Conservation (phyloP, 2,329 filamentous ascomycete species). For the Aspergillus fumigatiaffinis region DNA sequence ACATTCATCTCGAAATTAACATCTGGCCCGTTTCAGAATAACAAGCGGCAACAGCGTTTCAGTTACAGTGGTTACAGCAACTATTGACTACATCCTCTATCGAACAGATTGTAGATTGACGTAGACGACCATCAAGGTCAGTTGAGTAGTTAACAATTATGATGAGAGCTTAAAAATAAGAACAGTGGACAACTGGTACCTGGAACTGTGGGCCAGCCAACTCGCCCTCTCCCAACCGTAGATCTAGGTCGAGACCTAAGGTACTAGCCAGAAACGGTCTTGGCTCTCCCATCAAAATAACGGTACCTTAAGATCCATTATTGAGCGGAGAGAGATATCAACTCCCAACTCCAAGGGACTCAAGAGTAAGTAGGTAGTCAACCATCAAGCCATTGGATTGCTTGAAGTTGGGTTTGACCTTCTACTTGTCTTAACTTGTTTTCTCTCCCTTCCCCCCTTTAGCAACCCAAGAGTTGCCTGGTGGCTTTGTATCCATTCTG, state of each 20-base stretch:
- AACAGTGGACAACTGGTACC: background rate
- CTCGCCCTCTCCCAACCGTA: background rate
- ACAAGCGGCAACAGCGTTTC: constrained; percentile 4
- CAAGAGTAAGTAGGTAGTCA: background rate
- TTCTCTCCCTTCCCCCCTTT: background rate
- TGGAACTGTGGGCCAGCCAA: background rate
- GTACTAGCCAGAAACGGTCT: background rate
- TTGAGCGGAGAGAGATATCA: background rate
- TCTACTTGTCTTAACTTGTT: background rate
- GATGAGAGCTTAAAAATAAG: background rate
- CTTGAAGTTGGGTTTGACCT: background rate
- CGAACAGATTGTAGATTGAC: background rate
- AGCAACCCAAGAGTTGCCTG: constrained; percentile 1
- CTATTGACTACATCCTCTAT: background rate
- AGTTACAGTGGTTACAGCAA: background rate
- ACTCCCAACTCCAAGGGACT: too few relatives aligned
- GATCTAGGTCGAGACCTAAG: constrained; percentile 1
- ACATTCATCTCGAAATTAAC: background rate
- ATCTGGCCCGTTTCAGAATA: constrained; percentile 9
- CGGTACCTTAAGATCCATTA: background rate
- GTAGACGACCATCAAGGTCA: background rate
- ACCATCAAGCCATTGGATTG: background rate
- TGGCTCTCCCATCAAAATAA: background rate
- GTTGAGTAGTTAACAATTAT: too few relatives aligned
- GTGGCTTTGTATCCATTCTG: constrained; percentile 10